These are phyloP conservation scores for Aspergillus caelatus DNA, from an alignment of 2,329 filamentous ascomycete species.

Conservation along the genomic window DNA sequence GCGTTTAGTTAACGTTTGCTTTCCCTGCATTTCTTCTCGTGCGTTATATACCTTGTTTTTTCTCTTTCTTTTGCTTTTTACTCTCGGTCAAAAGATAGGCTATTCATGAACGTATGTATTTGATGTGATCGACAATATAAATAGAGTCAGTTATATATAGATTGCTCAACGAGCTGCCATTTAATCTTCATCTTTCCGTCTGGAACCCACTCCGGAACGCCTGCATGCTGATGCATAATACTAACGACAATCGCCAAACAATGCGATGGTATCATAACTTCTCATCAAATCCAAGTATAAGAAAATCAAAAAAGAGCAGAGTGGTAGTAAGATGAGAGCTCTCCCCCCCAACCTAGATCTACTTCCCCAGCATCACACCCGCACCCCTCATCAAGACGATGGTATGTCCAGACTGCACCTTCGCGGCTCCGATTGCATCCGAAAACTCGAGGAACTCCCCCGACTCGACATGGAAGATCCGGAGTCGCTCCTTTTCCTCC, in stretches of 20 bases:
- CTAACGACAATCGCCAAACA: background rate
- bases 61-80: too few species aligned
- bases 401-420: slow-evolving; percentile 79
- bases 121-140: background rate
- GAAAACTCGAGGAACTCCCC: slow-evolving; percentile 83
- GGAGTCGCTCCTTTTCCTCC: slow-evolving; percentile 68
- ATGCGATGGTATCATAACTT: background rate
- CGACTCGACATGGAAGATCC: slow-evolving; percentile 91
- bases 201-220: background rate
- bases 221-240: background rate
- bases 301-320: slow-evolving; percentile 8
- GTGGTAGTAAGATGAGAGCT: slow-evolving; percentile 9
- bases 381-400: slow-evolving; percentile 86
- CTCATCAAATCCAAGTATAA: background rate
- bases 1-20: slow-evolving; percentile 60
- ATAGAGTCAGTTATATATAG: background rate
- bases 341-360: slow-evolving; percentile 34
- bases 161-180: background rate
- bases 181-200: background rate
- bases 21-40: background rate
- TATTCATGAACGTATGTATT: background rate
- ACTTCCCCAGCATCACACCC: slow-evolving; percentile 71
- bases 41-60: background rate
- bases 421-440: slow-evolving; percentile 74
- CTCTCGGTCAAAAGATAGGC: background rate